Base-by-base conservation (phyloP, 805 yeast species). In the Yueomyces sinensis region DNA sequence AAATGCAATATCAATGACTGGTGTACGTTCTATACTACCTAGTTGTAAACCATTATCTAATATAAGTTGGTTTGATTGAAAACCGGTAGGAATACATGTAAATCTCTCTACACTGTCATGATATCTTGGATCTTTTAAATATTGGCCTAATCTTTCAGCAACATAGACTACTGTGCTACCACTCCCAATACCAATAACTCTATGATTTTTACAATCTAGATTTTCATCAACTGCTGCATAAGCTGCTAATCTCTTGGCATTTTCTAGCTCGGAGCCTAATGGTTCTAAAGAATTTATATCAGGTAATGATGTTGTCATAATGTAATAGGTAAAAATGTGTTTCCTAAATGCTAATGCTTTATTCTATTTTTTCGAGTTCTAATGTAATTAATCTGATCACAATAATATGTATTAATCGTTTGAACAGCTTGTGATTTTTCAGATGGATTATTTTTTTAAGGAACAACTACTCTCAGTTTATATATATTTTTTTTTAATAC, bases 121-220 rank as follows among this genome's bases (percentile, higher is more conserved):
- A 18, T 54, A 46, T 49, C 78, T 72, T 32, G 63, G 59, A 27
- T 64, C 63, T 42, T 61, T 41, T 31, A 52, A 35, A 34, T 56
- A 55, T 37, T 57, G 60, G 7, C 94, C 94, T 37, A 91, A 70
- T 50, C 96, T 69, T 58, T 91, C 97, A 17, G 95, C 98, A 39
- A 82, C 94, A 55, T 83, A 91, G n/a, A 91, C 82, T 3, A 91
- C 98, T 0, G 99, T 91, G 17, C 94, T 80, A 1, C 99, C 99
- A 17, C 95, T 83, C 11, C 99, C 99, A 41, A 91, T 75, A 28
- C 98, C 99, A n/a, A 91, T 70, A 13, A 83, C 79, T 47, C 70
- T 74, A 42, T 86, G 83, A 28, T 62, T 45, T 17, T 68, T 57
- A 24, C 82, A 80, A 53, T 55, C 47, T 13, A 54, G 30, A 36